Conservation (phyloP, 2,329 filamentous ascomycete species). For the Xylaria hypoxylon region DNA sequence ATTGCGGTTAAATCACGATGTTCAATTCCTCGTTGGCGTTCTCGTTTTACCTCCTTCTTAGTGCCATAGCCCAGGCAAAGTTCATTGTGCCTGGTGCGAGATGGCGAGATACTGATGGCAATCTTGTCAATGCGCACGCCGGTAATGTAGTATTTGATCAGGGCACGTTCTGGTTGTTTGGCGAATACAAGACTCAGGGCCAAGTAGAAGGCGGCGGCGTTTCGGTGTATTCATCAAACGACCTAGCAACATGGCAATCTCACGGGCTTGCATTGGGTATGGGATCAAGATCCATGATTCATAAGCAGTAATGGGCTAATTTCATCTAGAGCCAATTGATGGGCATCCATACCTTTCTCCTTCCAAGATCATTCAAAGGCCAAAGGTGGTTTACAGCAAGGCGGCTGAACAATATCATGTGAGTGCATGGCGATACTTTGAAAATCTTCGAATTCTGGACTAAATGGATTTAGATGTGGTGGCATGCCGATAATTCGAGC, state of each 20-base stretch:
- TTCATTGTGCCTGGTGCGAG: conserved; percentile 72
- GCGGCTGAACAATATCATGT: conserved; percentile 67
- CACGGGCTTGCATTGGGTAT: conserved; percentile 68
- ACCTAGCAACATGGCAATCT: conserved; percentile 69
- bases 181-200: conserved; percentile 70
- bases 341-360: conserved; percentile 67
- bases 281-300: conserved; percentile 30
- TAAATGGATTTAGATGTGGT: conserved; percentile 59
- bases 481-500: conserved; percentile 69
- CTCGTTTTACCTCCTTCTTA: conserved; percentile 38
- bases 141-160: conserved; percentile 66
- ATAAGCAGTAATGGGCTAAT: conserved; percentile 21
- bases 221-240: conserved; percentile 70
- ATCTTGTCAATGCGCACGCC: conserved; percentile 72
- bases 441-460: background rate
- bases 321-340: conserved; percentile 59
- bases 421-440: conserved; percentile 36
- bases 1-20: conserved; percentile 16
- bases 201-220: conserved; percentile 70
- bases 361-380: conserved; percentile 69
- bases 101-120: conserved; percentile 70
- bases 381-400: conserved; percentile 71
- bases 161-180: conserved; percentile 70
- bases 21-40: conserved; percentile 6
- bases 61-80: conserved; percentile 53